Evolutionary conservation across 169 alveolate genomes (phyloP).

Genomic region (Perkinsus chesapeaki): DNA sequence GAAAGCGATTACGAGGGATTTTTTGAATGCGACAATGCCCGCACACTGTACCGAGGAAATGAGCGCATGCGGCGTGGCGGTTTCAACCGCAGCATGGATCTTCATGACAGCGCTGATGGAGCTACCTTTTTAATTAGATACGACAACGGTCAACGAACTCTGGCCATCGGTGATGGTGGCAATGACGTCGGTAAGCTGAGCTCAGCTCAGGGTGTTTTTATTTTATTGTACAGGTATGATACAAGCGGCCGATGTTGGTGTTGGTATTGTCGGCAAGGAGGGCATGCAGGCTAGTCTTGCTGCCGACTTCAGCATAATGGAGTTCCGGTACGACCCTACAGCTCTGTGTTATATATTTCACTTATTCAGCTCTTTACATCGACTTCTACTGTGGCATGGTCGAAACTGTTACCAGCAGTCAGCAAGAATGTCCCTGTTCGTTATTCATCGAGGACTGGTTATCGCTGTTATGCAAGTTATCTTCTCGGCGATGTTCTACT

Average conservation of each 20-base stretch:
- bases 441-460: constrained; percentile 91
- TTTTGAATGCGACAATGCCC: too few species aligned
- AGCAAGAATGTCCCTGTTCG: constrained; percentile 83
- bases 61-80: too few species aligned
- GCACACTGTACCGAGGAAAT: too few species aligned
- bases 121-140: not conserved
- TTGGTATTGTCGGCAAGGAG: constrained; percentile 94
- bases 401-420: constrained; percentile 86
- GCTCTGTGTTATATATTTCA: not conserved
- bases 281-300: constrained; percentile 94
- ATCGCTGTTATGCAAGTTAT: constrained; percentile 85
- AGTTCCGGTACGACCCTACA: constrained; percentile 45
- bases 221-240: not conserved
- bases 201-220: not conserved
- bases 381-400: constrained; percentile 94
- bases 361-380: constrained; percentile 57
- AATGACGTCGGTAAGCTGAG: constrained; percentile 79
- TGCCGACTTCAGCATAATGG: constrained; percentile 89
- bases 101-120: too few species aligned
- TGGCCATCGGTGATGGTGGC: constrained; percentile 99
- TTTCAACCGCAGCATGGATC: too few species aligned
- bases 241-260: constrained; percentile 76
- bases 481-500: constrained; percentile 79
- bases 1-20: too few species aligned
- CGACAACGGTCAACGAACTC: constrained; percentile 56